Evolutionary conservation across 2,329 filamentous ascomycete species (phyloP), one percentile per base, ranked within the genome.

Genomic region (Anisogramma anomala): DNA sequence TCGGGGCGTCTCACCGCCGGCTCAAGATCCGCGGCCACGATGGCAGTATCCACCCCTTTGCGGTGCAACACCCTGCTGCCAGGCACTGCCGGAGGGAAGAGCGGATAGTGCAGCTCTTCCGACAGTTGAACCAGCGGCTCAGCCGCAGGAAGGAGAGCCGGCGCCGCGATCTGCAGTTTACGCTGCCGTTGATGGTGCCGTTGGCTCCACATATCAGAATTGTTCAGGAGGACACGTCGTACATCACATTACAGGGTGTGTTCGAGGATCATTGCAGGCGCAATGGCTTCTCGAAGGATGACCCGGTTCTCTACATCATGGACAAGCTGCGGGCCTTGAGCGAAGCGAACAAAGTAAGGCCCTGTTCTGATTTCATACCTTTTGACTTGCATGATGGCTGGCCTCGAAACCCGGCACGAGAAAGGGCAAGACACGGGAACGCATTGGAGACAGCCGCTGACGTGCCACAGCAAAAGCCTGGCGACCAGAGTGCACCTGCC

Each of bases 1-100:
- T 94, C 52, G 87, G 87, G 41, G 82, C 88, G 22, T 96, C 89
- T 37, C 89, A 96, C 62, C 79, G 91, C 23, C 77, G 93, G 34
- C 72, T 99, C 52, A 94, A 87, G 66, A 96, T 99, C 58, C 84
- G 93, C 49, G 93, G 91, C 13, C 89, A 96, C 57, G 93, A 99
- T 62, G 91, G 93, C 50, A 96, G 88, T 56, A 69, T 94, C n/a
- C 91, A 98, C 67, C 76, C 86, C 6, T 99, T 95, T 63, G 88
- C 88, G 3, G 86, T 98, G 26, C 93, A 98, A 57, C 89, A 96
- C 58, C 93, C 91, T 3, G 88, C 91, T 2, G 86, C 88, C 3
- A 72, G 91, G 42, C 88, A 94, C 59, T 95, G 88, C 55, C 77
- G 91, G 46, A 77, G 93, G 41, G 93, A 99, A 59, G 93, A 98